Base-by-base conservation (phyloP, 2,329 filamentous ascomycete species). In the Myrmaecium sp. region DNA sequence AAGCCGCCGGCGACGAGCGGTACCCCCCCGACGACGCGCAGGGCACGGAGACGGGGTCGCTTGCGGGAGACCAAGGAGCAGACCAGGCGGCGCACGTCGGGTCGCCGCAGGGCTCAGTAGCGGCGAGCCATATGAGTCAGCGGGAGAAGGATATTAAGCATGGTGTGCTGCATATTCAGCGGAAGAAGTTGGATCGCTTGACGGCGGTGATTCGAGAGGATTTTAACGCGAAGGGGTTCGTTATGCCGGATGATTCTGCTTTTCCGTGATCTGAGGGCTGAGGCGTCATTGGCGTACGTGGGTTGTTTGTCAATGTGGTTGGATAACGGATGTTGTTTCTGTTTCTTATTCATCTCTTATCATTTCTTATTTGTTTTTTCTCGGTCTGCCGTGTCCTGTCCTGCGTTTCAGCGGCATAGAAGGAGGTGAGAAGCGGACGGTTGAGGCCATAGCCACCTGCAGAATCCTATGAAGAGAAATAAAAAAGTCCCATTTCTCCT, bases 181-280 rank as follows among this genome's bases (percentile, higher is more conserved):
- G 58, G 8, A 57, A 52, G 39, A 60, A 60, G 40, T 33, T 61
- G 14, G 58, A 62, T 27, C 52, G 52, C 4, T 44, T 62, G 40
- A 51, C 55, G 1, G 45, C 49, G 14, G 56, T 52, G 20, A 51
- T 62, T 6, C 38, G 52, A 22, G 36, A 37, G 7, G 57, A 62
- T 22, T 58, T 63, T 27, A 45, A 57, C 23, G 41, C 44, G 14
- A 54, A 51, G 20, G 54, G 54, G 5, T 62, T 63, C 34, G 40
- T 55, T 22, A 61, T 62, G 57, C 58, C 58, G 9, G 54, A 54
- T 23, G 55, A 49, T 16, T 24, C 26, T 12, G 25, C 24, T 17
- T 32, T 32, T 15, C 27, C 27, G 6, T 32, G 22, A 17, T 8
- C 3, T 23, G n/a, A n/a, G n/a, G n/a, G n/a, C n/a, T n/a, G n/a